Evolutionary conservation across 208 protist genomes (phyloP), one percentile per base, ranked within the genome.

Genomic region (Leishmania lainsoni): DNA sequence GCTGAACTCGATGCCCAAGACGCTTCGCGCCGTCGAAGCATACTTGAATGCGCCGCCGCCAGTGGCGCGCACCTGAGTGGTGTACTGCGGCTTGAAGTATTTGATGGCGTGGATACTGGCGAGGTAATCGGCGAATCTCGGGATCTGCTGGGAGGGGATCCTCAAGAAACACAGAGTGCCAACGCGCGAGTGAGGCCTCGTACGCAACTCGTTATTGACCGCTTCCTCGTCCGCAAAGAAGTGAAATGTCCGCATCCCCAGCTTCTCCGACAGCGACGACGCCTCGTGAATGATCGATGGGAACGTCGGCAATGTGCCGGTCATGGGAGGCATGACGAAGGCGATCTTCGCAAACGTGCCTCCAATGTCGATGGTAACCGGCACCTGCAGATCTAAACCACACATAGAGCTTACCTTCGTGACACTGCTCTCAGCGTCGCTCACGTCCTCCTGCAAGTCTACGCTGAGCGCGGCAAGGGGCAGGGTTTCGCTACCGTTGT

Each of bases 41-140:
- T 96, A 98, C 84, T 97, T 97, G 83, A 96, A 97, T 42, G 96
- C 94, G 45, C 96, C 96, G 65, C 96, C 96, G 54, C 96, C 96
- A 8, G 96, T 98, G 9, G 94, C 96, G 10, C 94, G 91, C 10
- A 98, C 75, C 39, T 80, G 70, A 9, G 58, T 54, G 8, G 87
- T 86, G 81, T 86, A 93, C 78, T 90, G 48, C 1, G 84, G 49
- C 42, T 81, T 86, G 81, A 92, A 98, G 61, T 69, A 35, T 35
- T 85, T 61, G 48, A 91, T 69, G 22, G 81, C 79, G 51, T 89
- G 58, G 35, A 75, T 86, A 42, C 83, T 70, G 14, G 65, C 65
- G 42, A 97, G 72, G 75, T 92, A 96, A 22, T 93, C 82, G 12
- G 90, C 85, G 75, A 98, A 94, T 35, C 92, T 84, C 6, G 94